Evolutionary conservation across 192 early-diverging fungal species (phyloP).

Genomic region (Phycomyces nitens): DNA sequence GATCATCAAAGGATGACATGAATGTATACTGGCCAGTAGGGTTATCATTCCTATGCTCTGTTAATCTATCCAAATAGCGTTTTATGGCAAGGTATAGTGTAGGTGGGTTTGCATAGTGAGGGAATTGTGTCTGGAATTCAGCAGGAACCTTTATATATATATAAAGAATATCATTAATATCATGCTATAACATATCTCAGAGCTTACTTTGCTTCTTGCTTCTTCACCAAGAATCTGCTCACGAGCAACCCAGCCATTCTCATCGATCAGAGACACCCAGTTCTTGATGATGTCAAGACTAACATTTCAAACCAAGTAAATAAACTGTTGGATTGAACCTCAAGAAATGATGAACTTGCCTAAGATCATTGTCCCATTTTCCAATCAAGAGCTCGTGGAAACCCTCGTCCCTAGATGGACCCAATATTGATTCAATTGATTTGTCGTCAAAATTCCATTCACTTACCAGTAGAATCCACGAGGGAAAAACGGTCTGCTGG

Average conservation of each 20-base stretch:
- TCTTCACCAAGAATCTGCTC: constrained; percentile 95
- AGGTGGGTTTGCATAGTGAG: constrained; percentile 91
- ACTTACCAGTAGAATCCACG: constrained; percentile 87
- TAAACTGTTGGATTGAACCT: not conserved
- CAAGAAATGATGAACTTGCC: constrained; percentile 25
- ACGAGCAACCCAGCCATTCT: constrained; percentile 86
- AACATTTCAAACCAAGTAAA: too few species aligned
- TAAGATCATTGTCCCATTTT: constrained; percentile 84
- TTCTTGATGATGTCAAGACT: constrained; percentile 77
- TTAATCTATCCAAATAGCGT: constrained; percentile 58
- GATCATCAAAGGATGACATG: constrained; percentile 26
- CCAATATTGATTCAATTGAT: too few species aligned
- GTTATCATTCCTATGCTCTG: constrained; percentile 17
- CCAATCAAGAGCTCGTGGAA: constrained; percentile 85
- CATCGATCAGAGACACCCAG: constrained; percentile 78
- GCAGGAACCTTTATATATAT: constrained; percentile 53
- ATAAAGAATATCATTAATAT: not conserved
- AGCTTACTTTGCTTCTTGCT: constrained; percentile 72
- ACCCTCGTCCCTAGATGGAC: constrained; percentile 84
- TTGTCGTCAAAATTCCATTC: not conserved
- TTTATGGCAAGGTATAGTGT: constrained; percentile 73
- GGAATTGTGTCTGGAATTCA: constrained; percentile 92
- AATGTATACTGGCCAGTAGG: not conserved
- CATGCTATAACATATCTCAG: too few species aligned
- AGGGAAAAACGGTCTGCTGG: constrained; percentile 91